Evolutionary conservation across 2,329 filamentous ascomycete genomes (phyloP).

Genomic region (Cadophora luteo-olivacea): DNA sequence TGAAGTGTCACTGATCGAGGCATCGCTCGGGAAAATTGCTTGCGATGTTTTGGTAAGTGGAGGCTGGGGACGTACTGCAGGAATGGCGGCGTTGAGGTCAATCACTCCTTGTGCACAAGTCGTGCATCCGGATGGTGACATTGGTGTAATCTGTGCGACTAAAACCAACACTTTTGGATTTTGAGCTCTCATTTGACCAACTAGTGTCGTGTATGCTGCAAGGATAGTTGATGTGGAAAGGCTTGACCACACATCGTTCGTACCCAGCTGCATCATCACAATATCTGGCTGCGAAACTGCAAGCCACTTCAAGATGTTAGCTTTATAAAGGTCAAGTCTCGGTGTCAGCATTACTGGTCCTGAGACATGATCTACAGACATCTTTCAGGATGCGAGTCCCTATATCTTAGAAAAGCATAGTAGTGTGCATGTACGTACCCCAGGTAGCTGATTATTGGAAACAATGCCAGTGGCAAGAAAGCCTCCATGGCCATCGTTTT

Average conservation of each 20-base stretch:
- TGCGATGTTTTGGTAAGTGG: too few relatives aligned
- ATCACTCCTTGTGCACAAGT: slow-evolving; percentile 12
- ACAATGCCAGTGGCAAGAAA: slow-evolving; percentile 49
- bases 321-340: too few relatives aligned
- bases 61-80: slow-evolving; percentile 15
- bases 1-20: too few relatives aligned
- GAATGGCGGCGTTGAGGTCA: slow-evolving; percentile 42
- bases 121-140: slow-evolving; percentile 17
- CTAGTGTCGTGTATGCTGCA: slow-evolving; percentile 47
- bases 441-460: slow-evolving; percentile 46
- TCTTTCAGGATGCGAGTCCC: too few relatives aligned
- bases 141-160: slow-evolving; percentile 28
- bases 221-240: slow-evolving; percentile 46
- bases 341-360: too few relatives aligned
- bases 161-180: slow-evolving; percentile 49
- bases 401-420: too few relatives aligned
- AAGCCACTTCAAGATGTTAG: slow-evolving; percentile 44
- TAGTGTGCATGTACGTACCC: background rate
- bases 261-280: slow-evolving; percentile 54
- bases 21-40: too few relatives aligned
- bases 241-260: slow-evolving; percentile 51
- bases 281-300: slow-evolving; percentile 48
- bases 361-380: too few relatives aligned
- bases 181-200: slow-evolving; percentile 50
- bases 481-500: slow-evolving; percentile 54